These are phyloP conservation scores for Ogataea zsoltii DNA, from an alignment of 805 yeast genomes.

Conservation along the genomic window DNA sequence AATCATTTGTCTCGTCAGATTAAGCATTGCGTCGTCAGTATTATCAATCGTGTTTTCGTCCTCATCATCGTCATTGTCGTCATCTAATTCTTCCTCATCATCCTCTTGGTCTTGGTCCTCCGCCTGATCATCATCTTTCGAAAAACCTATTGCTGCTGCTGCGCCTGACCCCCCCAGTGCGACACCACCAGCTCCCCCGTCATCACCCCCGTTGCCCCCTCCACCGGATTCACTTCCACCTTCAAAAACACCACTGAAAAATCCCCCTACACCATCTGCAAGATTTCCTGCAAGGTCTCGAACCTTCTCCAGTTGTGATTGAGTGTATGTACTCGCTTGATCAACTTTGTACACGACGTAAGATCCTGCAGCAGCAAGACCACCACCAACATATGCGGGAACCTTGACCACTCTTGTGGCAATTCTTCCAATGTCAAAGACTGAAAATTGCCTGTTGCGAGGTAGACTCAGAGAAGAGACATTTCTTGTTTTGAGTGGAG, in stretches of 20 bases:
- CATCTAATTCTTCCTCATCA: slow-evolving; percentile 38
- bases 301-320: slow-evolving; percentile 61
- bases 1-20: slow-evolving; percentile 93
- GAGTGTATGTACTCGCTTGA: slow-evolving; percentile 73
- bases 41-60: slow-evolving; percentile 36
- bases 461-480: slow-evolving; percentile 6
- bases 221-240: slow-evolving; percentile 31
- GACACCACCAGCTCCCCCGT: slow-evolving; percentile 31
- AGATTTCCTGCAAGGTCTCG: slow-evolving; percentile 62
- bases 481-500: slow-evolving; percentile 1
- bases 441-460: slow-evolving; percentile 27
- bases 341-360: slow-evolving; percentile 90
- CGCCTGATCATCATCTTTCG: slow-evolving; percentile 35
- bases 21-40: slow-evolving; percentile 79
- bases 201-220: slow-evolving; percentile 35
- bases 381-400: slow-evolving; percentile 87
- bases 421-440: slow-evolving; percentile 50
- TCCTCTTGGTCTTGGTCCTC: slow-evolving; percentile 7
- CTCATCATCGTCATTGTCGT: slow-evolving; percentile 49
- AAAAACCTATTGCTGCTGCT: slow-evolving; percentile 47
- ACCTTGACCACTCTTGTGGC: slow-evolving; percentile 55
- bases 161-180: slow-evolving; percentile 58
- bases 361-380: slow-evolving; percentile 92
- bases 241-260: slow-evolving; percentile 30
- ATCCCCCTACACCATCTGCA: slow-evolving; percentile 42